Conservation (phyloP, 2,329 filamentous ascomycete genomes). For the Nemania diffusa region DNA sequence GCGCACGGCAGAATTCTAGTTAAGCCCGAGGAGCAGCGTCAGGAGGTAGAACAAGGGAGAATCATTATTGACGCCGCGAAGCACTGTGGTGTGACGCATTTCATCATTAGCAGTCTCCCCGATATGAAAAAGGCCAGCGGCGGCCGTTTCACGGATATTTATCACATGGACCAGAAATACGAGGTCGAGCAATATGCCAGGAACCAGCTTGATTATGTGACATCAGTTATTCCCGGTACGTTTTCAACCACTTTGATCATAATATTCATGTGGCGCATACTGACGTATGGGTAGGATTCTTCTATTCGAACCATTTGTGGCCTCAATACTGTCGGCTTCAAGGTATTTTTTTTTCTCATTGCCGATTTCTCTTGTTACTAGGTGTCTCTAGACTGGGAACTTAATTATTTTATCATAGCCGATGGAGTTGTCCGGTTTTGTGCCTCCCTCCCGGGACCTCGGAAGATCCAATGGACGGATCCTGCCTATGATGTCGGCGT, state of each 20-base stretch:
- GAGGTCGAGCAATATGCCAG: conserved; percentile 30
- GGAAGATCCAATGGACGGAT: conserved; percentile 24
- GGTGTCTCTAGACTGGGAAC: conserved; percentile 5
- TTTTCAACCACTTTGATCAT: not conserved
- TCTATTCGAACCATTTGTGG: conserved; percentile 26
- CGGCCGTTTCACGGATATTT: conserved; percentile 25
- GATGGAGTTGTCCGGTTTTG: conserved; percentile 30
- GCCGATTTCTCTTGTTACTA: not conserved
- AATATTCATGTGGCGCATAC: not conserved
- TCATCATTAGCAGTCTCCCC: conserved; percentile 25
- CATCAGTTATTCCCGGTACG: conserved; percentile 25
- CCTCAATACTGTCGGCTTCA: conserved; percentile 27
- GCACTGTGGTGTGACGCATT: conserved; percentile 29
- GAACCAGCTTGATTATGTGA: conserved; percentile 27
- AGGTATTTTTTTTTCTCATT: conserved; percentile 11
- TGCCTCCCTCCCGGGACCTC: conserved; percentile 15
- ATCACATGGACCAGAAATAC: conserved; percentile 31
- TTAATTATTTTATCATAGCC: conserved; percentile 20
- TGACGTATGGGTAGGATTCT: conserved; percentile 22
- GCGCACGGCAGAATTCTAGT: conserved; percentile 11
- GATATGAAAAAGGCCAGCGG: conserved; percentile 25
- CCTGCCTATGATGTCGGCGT: conserved; percentile 26
- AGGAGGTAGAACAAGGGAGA: conserved; percentile 24
- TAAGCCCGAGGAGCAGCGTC: conserved; percentile 18
- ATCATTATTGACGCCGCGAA: conserved; percentile 21